A percentile compares a stretch with the other conserved stretches of the same genome.
phyloP scores from a whole-genome alignment of 169 alveolate genomes.

The Plasmodium relictum region DNA sequence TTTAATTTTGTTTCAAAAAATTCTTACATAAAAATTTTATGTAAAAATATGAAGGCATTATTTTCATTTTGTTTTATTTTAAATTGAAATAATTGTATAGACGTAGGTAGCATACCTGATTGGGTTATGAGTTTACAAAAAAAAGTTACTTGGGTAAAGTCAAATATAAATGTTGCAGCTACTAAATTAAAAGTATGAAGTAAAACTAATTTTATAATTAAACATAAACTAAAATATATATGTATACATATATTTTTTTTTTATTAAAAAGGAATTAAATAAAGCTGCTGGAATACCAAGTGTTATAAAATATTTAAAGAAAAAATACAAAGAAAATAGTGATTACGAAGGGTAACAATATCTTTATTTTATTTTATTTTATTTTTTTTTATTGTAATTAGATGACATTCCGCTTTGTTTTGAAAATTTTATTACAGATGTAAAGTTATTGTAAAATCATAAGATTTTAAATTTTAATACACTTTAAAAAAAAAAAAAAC shows the following conservation, averaged over 20 bases:
- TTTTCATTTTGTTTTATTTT: too few species aligned
- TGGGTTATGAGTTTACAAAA: conserved; percentile 89
- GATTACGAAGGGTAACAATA: conserved; percentile 39
- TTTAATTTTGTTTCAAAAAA: not conserved
- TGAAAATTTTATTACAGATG: conserved; percentile 60
- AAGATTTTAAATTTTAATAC: conserved; percentile 30
- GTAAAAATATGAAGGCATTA: not conserved
- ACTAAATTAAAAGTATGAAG: conserved; percentile 39
- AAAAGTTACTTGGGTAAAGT: conserved; percentile 84
- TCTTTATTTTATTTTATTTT: not conserved
- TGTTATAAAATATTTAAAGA: conserved; percentile 50
- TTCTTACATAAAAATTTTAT: too few species aligned
- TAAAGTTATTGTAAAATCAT: conserved; percentile 41
- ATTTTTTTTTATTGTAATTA: conserved; percentile 2
- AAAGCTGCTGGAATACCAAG: conserved; percentile 64
- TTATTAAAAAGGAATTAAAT: conserved; percentile 41
- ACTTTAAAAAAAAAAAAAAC: conserved; percentile 22
- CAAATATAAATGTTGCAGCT: conserved; percentile 76
- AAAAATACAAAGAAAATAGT: conserved; percentile 38
- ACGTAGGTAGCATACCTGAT: conserved; percentile 83
- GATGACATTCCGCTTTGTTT: conserved; percentile 24
- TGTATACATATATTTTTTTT: conserved; percentile 15
- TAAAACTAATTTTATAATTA: not conserved
- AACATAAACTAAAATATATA: not conserved
- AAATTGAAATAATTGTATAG: conserved; percentile 13